Percentiles rank a stretch among this genome's conserved stretches.
These are phyloP conservation scores for Pyronema omphalodes DNA, from an alignment of 495 filamentous ascomycete species.

Conservation along the genomic window DNA sequence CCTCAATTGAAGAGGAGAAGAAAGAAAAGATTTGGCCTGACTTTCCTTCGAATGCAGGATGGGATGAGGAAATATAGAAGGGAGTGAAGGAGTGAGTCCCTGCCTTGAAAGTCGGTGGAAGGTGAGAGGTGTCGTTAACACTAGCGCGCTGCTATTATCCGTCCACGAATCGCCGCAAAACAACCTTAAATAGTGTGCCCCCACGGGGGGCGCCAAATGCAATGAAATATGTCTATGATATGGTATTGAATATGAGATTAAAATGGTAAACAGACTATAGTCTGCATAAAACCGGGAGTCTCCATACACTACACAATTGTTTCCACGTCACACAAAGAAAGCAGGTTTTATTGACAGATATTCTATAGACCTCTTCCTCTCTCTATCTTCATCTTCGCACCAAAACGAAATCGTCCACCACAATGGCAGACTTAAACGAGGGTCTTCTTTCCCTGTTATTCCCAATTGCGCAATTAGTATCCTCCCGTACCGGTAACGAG, in stretches of 20 bases:
- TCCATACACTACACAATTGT: too few relatives aligned
- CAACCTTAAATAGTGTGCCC: too few relatives aligned
- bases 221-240: too few relatives aligned
- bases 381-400: conserved; percentile 13
- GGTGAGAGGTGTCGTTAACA: not conserved
- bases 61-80: not conserved
- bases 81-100: not conserved
- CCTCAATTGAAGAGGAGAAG: not conserved
- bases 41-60: not conserved
- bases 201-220: too few relatives aligned
- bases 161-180: not conserved
- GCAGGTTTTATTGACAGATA: not conserved
- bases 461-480: conserved; percentile 2
- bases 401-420: conserved; percentile 1
- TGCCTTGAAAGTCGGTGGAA: not conserved
- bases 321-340: too few relatives aligned
- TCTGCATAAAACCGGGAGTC: too few relatives aligned
- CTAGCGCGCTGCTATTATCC: not conserved
- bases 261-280: too few relatives aligned
- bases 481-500: not conserved
- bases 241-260: too few relatives aligned
- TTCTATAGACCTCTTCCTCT: conserved; percentile 8
- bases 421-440: conserved; percentile 9
- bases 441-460: conserved; percentile 22
- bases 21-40: not conserved